phyloP scores from a whole-genome alignment of 306 rosid genomes.

The barrel medic (Medicago truncatula) region DNA sequence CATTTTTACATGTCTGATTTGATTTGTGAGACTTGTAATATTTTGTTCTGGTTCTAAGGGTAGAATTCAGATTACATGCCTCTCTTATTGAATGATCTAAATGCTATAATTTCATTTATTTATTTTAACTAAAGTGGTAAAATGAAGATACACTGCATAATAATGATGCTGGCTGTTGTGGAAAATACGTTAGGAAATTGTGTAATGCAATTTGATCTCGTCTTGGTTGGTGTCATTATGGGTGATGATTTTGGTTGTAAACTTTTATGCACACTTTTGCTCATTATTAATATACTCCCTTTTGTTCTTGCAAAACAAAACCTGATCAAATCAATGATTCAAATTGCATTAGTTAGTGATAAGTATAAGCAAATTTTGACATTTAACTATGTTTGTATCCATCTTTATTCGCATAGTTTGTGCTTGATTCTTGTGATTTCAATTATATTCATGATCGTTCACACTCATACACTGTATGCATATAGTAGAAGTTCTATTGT shows the following conservation, averaged over 20 bases:
- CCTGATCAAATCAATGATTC: background rate
- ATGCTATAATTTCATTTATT: background rate
- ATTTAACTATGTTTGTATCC: background rate
- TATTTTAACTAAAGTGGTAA: background rate
- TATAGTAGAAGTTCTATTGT: background rate
- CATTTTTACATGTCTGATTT: background rate
- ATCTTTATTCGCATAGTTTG: background rate
- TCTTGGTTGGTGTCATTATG: too few species aligned
- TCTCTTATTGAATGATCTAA: background rate
- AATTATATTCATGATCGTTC: background rate
- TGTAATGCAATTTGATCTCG: background rate
- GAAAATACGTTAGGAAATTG: background rate
- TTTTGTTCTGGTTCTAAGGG: background rate
- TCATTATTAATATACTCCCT: too few species aligned
- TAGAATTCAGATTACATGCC: constrained; percentile 11
- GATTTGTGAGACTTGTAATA: background rate
- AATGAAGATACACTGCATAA: background rate
- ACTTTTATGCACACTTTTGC: too few species aligned
- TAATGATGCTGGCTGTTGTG: background rate
- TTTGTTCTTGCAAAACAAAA: too few species aligned
- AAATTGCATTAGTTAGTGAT: background rate
- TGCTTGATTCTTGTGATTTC: background rate
- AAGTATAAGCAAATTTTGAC: background rate
- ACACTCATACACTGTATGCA: background rate
- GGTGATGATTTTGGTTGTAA: too few species aligned